Evolutionary conservation across 768 basidiomycete genomes (phyloP).

Genomic region (Tricholomella constricta): DNA sequence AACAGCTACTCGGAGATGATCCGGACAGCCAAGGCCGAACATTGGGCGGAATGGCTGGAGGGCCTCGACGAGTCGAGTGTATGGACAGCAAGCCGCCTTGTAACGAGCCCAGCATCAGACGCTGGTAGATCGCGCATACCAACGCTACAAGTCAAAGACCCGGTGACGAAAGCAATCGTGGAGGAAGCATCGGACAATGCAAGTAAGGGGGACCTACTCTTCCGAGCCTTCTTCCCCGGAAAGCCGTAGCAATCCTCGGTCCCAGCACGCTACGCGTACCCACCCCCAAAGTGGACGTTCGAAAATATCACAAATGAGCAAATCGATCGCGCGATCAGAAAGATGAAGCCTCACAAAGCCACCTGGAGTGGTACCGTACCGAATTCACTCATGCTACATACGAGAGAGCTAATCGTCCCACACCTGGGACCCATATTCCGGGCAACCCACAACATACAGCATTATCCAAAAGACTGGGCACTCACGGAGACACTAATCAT

Average conservation of each 20-base stretch:
- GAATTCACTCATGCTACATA: slow-evolving; percentile 33
- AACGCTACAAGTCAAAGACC: slow-evolving; percentile 13
- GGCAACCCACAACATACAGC: slow-evolving; percentile 15
- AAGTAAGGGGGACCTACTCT: slow-evolving; percentile 24
- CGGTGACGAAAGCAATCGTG: neutral
- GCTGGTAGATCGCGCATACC: slow-evolving; percentile 28
- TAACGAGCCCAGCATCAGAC: slow-evolving; percentile 21
- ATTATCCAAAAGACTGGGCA: neutral
- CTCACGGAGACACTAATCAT: neutral
- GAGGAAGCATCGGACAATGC: slow-evolving; percentile 19
- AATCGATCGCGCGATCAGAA: slow-evolving; percentile 23
- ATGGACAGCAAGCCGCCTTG: too few species aligned
- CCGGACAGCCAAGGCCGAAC: slow-evolving; percentile 19
- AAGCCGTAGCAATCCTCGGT: neutral
- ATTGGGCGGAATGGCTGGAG: slow-evolving; percentile 33
- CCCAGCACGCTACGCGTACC: slow-evolving; percentile 23
- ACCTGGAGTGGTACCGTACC: slow-evolving; percentile 24
- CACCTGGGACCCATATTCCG: slow-evolving; percentile 29
- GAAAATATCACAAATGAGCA: slow-evolving; percentile 24
- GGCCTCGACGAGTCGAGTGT: slow-evolving; percentile 9
- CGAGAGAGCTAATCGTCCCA: slow-evolving; percentile 22
- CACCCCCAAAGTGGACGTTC: slow-evolving; percentile 15
- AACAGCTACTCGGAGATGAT: slow-evolving; percentile 21
- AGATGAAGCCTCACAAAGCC: slow-evolving; percentile 37
- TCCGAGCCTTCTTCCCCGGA: slow-evolving; percentile 31